Conservation (phyloP, 139 green algal species). For the Chlorella sp. region DNA sequence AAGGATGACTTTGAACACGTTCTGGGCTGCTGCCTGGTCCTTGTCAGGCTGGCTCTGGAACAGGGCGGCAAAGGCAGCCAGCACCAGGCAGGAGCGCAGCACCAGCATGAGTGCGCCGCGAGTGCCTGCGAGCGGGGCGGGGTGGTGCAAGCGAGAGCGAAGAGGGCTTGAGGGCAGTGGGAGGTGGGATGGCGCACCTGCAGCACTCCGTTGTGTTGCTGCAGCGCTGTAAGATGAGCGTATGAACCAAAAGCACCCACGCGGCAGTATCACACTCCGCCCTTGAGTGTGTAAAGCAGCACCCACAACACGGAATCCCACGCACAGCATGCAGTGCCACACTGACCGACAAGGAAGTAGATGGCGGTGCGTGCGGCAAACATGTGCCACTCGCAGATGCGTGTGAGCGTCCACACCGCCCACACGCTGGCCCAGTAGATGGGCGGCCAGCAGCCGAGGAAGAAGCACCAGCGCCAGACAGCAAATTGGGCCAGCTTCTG, state of each 20-base stretch:
- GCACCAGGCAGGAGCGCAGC: constrained; percentile 22
- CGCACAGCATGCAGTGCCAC: neutral
- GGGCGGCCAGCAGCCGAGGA: constrained; percentile 27
- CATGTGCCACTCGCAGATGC: constrained; percentile 2
- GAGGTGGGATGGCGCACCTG: no score
- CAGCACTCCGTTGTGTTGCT: no score
- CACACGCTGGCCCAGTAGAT: constrained; percentile 17
- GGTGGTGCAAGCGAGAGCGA: no score
- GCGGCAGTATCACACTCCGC: no score
- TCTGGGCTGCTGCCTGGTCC: neutral
- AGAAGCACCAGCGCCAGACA: constrained; percentile 34
- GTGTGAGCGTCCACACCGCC: constrained; percentile 16
- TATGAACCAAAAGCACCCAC: no score
- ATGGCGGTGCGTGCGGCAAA: constrained; percentile 11
- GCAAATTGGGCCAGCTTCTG: constrained; percentile 15
- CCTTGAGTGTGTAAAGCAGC: no score
- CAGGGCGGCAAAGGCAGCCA: constrained; percentile 26
- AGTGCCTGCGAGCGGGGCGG: neutral
- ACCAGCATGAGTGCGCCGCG: constrained; percentile 17
- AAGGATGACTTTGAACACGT: neutral
- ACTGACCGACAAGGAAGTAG: constrained; percentile 29
- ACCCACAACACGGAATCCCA: no score
- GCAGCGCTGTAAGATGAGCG: no score
- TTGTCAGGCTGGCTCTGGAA: constrained; percentile 23
- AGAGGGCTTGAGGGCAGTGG: no score